A percentile compares a stretch with the other conserved stretches of the same genome.
phyloP scores from a whole-genome alignment of 2,329 filamentous ascomycete species.

The Triangularia verruculosa region DNA sequence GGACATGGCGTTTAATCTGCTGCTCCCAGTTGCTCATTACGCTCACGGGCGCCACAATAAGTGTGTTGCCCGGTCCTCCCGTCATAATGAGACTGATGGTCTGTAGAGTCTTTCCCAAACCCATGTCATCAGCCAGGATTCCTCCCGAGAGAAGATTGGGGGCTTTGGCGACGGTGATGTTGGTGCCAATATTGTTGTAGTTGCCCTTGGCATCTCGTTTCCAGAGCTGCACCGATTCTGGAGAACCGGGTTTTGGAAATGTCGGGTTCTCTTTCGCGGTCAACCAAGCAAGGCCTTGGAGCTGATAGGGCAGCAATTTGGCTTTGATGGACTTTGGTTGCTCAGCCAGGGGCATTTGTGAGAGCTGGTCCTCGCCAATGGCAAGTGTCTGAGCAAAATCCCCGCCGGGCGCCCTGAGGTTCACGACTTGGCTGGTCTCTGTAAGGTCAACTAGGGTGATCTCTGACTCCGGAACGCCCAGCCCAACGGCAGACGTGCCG shows the following conservation, averaged over 20 bases:
- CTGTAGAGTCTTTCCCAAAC: conserved; percentile 83
- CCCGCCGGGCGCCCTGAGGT: conserved; percentile 57
- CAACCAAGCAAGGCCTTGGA: conserved; percentile 81
- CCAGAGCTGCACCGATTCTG: conserved; percentile 75
- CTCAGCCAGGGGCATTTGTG: conserved; percentile 67
- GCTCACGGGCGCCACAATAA: conserved; percentile 78
- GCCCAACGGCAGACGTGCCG: conserved; percentile 39
- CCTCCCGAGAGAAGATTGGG: conserved; percentile 73
- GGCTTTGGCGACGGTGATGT: conserved; percentile 55
- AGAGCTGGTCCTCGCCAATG: conserved; percentile 66
- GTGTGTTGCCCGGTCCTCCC: conserved; percentile 57
- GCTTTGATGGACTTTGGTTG: conserved; percentile 66
- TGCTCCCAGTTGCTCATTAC: conserved; percentile 91
- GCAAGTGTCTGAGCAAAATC: conserved; percentile 69
- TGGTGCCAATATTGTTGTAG: conserved; percentile 69
- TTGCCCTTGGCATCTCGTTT: conserved; percentile 47
- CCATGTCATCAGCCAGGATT: conserved; percentile 91
- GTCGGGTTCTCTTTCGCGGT: conserved; percentile 68
- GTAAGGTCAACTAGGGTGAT: conserved; percentile 62
- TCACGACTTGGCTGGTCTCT: conserved; percentile 62
- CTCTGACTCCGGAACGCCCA: conserved; percentile 35
- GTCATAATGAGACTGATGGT: conserved; percentile 74
- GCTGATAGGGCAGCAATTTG: conserved; percentile 74
- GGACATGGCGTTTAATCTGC: conserved; percentile 72
- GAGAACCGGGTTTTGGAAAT: conserved; percentile 56